Evolutionary conservation across 2,329 filamentous ascomycete genomes (phyloP).

Genomic region (Fusarium udum): DNA sequence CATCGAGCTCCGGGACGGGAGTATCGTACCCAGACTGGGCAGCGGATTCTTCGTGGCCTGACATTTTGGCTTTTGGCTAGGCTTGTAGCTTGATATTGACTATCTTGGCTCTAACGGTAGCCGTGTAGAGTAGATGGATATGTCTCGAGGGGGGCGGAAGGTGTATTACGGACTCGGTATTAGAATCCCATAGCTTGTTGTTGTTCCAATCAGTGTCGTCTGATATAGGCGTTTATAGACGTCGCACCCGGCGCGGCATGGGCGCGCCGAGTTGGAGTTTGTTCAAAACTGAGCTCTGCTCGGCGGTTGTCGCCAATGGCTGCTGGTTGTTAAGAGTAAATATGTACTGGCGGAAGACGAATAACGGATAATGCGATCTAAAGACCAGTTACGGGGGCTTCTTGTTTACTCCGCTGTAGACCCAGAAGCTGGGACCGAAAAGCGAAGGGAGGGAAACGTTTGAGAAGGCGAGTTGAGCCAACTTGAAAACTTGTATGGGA

Average conservation of each 20-base stretch:
- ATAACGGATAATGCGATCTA: constrained; percentile 8
- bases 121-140: constrained; percentile 14
- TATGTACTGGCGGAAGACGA: constrained; percentile 6
- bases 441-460: constrained; percentile 83
- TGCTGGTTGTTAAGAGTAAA: constrained; percentile 11
- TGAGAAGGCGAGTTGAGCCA: constrained; percentile 83
- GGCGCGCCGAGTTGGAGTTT: constrained; percentile 49
- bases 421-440: constrained; percentile 90
- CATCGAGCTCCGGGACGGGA: constrained; percentile 83
- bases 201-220: constrained; percentile 25
- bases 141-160: constrained; percentile 24
- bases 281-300: constrained; percentile 45
- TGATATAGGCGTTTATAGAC: constrained; percentile 32
- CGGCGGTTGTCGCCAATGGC: constrained; percentile 37
- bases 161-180: constrained; percentile 43
- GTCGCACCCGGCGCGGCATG: constrained; percentile 50
- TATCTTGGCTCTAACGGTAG: constrained; percentile 4
- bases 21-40: constrained; percentile 74
- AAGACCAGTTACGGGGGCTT: constrained; percentile 88
- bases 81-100: not conserved
- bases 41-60: constrained; percentile 68
- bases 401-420: constrained; percentile 95
- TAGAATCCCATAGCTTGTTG: constrained; percentile 45
- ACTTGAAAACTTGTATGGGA: constrained; percentile 76
- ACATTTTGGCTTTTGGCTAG: constrained; percentile 61